Evolutionary conservation across 495 filamentous ascomycete genomes (phyloP), one percentile per base, ranked within the genome.

Genomic region (Daldinia grandis): DNA sequence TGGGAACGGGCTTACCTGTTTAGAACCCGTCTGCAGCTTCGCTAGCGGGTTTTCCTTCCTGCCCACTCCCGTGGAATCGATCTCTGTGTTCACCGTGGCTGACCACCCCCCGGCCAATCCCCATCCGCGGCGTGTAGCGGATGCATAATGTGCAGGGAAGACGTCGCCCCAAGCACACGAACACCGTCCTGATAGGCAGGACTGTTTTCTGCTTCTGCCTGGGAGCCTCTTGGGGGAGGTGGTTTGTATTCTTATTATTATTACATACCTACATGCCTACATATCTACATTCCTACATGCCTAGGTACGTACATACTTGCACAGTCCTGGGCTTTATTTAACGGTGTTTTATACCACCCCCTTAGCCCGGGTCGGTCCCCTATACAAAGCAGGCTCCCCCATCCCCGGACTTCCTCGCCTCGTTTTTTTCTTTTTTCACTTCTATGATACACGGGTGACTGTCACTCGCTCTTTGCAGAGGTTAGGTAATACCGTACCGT

Each of bases 91-190:
- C 66, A 66, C 70, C 62, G 57, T 73, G 70, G 65, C 62, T 73
- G 66, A 63, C 65, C 68, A 10, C 9, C 69, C 65, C 50, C 70
- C 65, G 63, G 63, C 70, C 70, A 73, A 69, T 73, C 65, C 50
- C 65, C 65, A 58, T 58, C 33, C 31, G 53, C 61, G 24, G 47
- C 65, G 65, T 73, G 69, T 69, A 62, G 38, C 37, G 30, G 14
- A 69, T 68, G 70, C 70, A 73, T 66, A 69, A 66, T 17, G 49
- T 68, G 62, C 70, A 73, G 65, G 70, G 70, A 47, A 69, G 57
- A 61, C 33, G 55, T 69, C 47, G 70, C 70, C 70, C 69, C 70
- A 65, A 64, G 65, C 65, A 66, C 65, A 68, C 70, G 60, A 63
- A 57, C 59, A 40, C 35, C n/a, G 12, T 73, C 55, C 70, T 69